Evolutionary conservation across 768 basidiomycete species (phyloP).

Genomic region (Gymnopilus junonius): DNA sequence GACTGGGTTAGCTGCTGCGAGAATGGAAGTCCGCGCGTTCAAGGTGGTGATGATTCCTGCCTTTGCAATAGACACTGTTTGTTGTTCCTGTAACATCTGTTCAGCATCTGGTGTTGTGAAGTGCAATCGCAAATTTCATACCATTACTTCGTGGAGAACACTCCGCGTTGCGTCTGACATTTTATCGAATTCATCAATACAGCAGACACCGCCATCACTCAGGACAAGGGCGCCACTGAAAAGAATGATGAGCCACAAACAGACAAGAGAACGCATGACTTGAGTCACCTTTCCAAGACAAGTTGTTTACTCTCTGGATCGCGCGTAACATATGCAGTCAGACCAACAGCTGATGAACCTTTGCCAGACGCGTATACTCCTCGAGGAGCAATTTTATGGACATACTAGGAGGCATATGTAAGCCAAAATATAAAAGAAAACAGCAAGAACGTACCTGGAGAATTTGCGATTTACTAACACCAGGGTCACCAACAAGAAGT

Average conservation of each 20-base stretch:
- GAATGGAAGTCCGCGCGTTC: slow-evolving; percentile 96
- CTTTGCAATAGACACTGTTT: slow-evolving; percentile 99
- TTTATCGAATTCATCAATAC: slow-evolving; percentile 99
- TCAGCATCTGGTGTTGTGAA: background rate
- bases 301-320: slow-evolving; percentile 99
- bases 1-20: slow-evolving; percentile 97
- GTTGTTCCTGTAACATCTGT: slow-evolving; percentile 78
- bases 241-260: background rate
- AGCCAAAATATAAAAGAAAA: background rate
- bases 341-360: slow-evolving; percentile 97
- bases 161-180: slow-evolving; percentile 98
- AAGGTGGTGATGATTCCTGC: slow-evolving; percentile 98
- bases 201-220: slow-evolving; percentile 96
- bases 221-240: slow-evolving; percentile 89
- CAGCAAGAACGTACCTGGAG: slow-evolving; percentile 62
- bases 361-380: slow-evolving; percentile 99
- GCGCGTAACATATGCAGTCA: slow-evolving; percentile 97
- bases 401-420: slow-evolving; percentile 64
- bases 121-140: slow-evolving; percentile 27
- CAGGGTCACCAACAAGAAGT: slow-evolving; percentile 95
- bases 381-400: slow-evolving; percentile 97
- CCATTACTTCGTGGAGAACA: slow-evolving; percentile 99
- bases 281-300: slow-evolving; percentile 85
- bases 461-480: slow-evolving; percentile 96
- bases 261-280: background rate